phyloP scores from a whole-genome alignment of 2,329 filamentous ascomycete species.

The Colletotrichum incanum region DNA sequence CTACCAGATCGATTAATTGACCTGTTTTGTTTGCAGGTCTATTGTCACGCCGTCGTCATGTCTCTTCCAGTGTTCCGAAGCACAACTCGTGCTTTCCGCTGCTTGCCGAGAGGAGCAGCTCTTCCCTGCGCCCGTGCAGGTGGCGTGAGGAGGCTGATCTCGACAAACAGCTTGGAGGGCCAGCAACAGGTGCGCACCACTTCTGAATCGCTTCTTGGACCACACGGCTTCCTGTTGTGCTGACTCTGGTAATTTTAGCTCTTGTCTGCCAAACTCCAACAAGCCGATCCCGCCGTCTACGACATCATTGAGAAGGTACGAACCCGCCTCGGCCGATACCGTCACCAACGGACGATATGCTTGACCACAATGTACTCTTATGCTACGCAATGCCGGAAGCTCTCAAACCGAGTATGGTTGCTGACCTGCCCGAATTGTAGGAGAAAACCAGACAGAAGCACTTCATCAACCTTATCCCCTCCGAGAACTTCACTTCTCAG shows the following conservation, averaged over 20 bases:
- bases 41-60: conserved; percentile 54
- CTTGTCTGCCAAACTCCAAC: conserved; percentile 82
- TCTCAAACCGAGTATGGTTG: neutral
- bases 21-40: neutral
- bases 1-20: neutral
- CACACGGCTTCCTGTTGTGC: neutral
- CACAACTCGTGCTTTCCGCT: conserved; percentile 64
- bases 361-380: neutral
- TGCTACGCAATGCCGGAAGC: neutral
- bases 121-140: conserved; percentile 18
- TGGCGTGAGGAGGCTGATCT: conserved; percentile 57
- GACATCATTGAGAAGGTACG: conserved; percentile 91
- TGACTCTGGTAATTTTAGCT: conserved; percentile 68
- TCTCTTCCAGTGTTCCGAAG: conserved; percentile 64
- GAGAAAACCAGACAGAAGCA: conserved; percentile 98
- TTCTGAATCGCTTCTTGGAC: conserved; percentile 36
- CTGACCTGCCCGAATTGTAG: conserved; percentile 60
- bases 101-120: conserved; percentile 52
- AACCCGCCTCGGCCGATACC: neutral
- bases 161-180: conserved; percentile 66
- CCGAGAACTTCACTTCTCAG: conserved; percentile 95
- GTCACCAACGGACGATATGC: neutral
- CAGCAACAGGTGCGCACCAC: conserved; percentile 70
- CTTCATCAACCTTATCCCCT: conserved; percentile 97
- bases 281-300: conserved; percentile 89